Conservation (phyloP, 78 protist genomes). For the Mastigamoeba balamuthi region DNA sequence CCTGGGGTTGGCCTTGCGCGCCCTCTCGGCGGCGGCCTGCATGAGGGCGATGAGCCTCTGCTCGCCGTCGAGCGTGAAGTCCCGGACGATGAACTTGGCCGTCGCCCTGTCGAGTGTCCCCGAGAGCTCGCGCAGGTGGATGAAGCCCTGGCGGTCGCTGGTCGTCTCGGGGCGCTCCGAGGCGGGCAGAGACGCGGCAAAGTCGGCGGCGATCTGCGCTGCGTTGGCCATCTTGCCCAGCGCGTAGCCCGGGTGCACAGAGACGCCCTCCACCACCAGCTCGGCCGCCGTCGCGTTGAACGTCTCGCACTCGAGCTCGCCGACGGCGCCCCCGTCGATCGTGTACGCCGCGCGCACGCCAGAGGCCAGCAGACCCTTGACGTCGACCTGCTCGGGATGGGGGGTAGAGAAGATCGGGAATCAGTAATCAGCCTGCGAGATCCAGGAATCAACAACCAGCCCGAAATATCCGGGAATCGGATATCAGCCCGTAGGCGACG, state of each 20-base stretch:
- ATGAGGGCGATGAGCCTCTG: background rate
- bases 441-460: no score
- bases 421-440: no score
- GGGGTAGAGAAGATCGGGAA: no score
- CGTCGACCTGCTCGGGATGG: no score
- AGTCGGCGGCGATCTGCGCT: background rate
- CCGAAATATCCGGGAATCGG: no score
- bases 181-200: background rate
- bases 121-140: background rate
- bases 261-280: background rate
- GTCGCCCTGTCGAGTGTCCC: slow-evolving; percentile 1
- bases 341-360: slow-evolving; percentile 3
- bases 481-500: no score
- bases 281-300: slow-evolving; percentile 13
- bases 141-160: slow-evolving; percentile 3
- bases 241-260: slow-evolving; percentile 19
- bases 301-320: slow-evolving; percentile 12
- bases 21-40: background rate
- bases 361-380: no score
- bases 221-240: slow-evolving; percentile 7
- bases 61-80: background rate
- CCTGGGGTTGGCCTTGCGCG: background rate
- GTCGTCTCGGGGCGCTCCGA: slow-evolving; percentile 18
- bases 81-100: slow-evolving; percentile 1
- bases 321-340: slow-evolving; percentile 19